Evolutionary conservation across 495 filamentous ascomycete species (phyloP), one percentile per base, ranked within the genome.

Genomic region (Penicillium argentinense): DNA sequence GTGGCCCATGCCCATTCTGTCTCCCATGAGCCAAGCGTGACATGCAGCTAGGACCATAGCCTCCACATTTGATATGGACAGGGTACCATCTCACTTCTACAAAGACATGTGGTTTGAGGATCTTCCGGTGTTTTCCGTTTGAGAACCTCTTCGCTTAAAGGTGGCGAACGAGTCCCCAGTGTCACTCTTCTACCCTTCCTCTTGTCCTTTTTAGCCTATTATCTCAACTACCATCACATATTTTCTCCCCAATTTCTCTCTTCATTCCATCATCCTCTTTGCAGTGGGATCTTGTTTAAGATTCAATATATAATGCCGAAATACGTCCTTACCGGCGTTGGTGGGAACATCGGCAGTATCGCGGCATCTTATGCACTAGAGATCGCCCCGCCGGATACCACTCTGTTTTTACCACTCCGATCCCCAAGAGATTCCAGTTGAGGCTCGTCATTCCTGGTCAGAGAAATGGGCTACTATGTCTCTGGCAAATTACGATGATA

Each of bases 351-450:
- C 13, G 42, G 42, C 19, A 9, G 19, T n/a, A 17, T 19, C 13
- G 42, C 42, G 24, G 42, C 42, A 11, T 33, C 18, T 2, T 45
- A 24, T 24, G 42, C 42, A 13, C 18, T 45, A 6, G 42, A 45
- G 34, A 45, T 45, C n/a, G 42, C 21, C n/a, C 42, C 39, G 16
- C 14, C 39, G 24, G 24, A 28, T 11, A 42, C 22, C 39, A 42
- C 12, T 5, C 24, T 42, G 4, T 12, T 26, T 42, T 29, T 23
- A 42, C 39, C 1, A 42, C 39, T 42, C 24, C 23, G 11, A 28
- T 16, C 39, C 24, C 13, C 11, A 5, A 9, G 27, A 29, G 4
- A 42, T 34, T 16, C 30, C 30, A 6, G n/a, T 5, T 8, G 30
- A 34, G 5, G 13, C 30, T 14, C 30, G 25, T 26, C 25, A 26